A percentile compares a stretch with the other conserved stretches of the same genome.
phyloP scores from a whole-genome alignment of 2,329 filamentous ascomycete species.

The Pseudogymnoascus sp. region DNA sequence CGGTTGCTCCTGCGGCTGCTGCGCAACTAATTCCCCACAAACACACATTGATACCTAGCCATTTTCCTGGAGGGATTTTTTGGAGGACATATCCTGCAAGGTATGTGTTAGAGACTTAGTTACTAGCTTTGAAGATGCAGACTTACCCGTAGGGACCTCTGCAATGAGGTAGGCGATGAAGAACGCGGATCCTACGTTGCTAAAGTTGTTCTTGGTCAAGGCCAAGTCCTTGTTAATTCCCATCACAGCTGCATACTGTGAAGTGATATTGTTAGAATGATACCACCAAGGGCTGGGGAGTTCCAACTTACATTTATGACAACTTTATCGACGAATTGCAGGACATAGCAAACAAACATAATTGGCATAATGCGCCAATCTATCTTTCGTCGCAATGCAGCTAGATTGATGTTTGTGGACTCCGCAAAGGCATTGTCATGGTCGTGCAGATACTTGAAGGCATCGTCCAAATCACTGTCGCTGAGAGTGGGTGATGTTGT shows the following conservation, averaged over 20 bases:
- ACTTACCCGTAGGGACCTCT: slow-evolving; percentile 50
- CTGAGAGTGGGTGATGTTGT: neutral
- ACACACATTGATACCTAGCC: slow-evolving; percentile 49
- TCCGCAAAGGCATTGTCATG: slow-evolving; percentile 32
- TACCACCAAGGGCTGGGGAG: neutral
- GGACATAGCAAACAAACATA: slow-evolving; percentile 53
- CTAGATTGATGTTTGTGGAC: slow-evolving; percentile 34
- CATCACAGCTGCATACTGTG: slow-evolving; percentile 60
- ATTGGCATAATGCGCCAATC: slow-evolving; percentile 52
- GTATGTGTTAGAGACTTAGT: neutral
- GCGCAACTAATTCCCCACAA: slow-evolving; percentile 51
- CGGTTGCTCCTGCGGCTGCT: slow-evolving; percentile 43
- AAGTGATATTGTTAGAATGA: neutral
- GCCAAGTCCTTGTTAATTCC: slow-evolving; percentile 47
- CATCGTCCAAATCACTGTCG: slow-evolving; percentile 33
- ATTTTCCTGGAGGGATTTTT: slow-evolving; percentile 51
- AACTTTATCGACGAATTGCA: slow-evolving; percentile 58
- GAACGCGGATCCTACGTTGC: slow-evolving; percentile 53
- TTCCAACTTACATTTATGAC: slow-evolving; percentile 46
- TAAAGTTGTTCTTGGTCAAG: slow-evolving; percentile 53
- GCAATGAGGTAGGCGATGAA: slow-evolving; percentile 53
- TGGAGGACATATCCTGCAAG: slow-evolving; percentile 48
- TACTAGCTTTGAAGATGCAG: neutral
- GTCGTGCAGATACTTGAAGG: slow-evolving; percentile 30
- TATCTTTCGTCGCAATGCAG: slow-evolving; percentile 44